These are phyloP conservation scores for Leptodontidium sp. DNA, from an alignment of 2,329 filamentous ascomycete species.

Conservation along the genomic window DNA sequence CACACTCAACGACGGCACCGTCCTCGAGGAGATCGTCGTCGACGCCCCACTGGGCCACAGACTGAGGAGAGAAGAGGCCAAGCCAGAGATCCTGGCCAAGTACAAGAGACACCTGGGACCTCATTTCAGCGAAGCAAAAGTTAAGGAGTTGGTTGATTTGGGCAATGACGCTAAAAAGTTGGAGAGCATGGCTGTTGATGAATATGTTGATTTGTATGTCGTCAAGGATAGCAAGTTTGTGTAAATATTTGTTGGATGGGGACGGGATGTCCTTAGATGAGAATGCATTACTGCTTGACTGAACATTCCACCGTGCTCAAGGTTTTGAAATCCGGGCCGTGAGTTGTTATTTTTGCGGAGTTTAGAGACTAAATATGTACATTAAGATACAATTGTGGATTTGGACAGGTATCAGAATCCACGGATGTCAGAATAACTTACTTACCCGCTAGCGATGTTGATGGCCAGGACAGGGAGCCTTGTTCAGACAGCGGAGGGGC, in stretches of 20 bases:
- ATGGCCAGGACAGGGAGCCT: neutral
- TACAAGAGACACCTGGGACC: conserved; percentile 90
- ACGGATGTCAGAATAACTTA: no score
- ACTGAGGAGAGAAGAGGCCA: conserved; percentile 91
- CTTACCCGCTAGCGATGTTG: neutral
- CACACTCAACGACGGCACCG: conserved; percentile 91
- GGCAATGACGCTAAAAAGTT: conserved; percentile 78
- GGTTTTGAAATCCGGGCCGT: no score
- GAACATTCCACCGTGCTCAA: no score
- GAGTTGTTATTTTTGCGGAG: no score
- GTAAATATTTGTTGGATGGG: conserved; percentile 35
- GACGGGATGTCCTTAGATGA: conserved; percentile 3
- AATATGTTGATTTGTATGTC: conserved; percentile 88
- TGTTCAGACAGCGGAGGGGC: neutral
- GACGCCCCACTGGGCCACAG: conserved; percentile 95
- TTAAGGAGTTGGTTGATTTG: conserved; percentile 83
- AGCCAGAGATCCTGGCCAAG: conserved; percentile 95
- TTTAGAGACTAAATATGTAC: no score
- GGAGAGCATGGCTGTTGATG: conserved; percentile 84
- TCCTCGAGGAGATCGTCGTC: conserved; percentile 88
- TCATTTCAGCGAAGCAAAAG: conserved; percentile 79
- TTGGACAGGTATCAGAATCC: no score
- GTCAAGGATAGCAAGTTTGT: conserved; percentile 70
- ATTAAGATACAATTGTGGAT: no score
- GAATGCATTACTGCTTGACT: conserved; percentile 18